Conservation (phyloP, 1,284 basidiomycete genomes). For the Vanrija sp. region DNA sequence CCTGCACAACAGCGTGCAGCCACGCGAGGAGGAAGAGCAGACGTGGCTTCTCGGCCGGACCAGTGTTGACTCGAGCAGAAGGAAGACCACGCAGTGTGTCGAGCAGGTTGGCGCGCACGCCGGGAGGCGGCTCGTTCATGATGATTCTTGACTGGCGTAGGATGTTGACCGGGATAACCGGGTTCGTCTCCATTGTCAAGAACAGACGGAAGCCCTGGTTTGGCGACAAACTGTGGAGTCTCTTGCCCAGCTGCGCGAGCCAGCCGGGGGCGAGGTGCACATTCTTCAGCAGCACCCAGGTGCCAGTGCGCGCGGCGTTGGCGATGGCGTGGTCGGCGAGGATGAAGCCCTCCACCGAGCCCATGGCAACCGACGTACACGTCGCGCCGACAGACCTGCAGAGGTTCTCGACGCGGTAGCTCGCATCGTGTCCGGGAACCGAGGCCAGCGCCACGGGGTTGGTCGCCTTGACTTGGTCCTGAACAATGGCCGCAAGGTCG, state of each 20-base stretch:
- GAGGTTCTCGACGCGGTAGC: constrained; percentile 87
- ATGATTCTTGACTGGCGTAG: constrained; percentile 88
- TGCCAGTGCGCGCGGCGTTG: constrained; percentile 79
- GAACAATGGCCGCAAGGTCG: constrained; percentile 71
- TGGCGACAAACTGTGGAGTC: constrained; percentile 84
- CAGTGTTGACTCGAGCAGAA: constrained; percentile 59
- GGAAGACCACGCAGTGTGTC: constrained; percentile 81
- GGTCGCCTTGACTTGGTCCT: constrained; percentile 69
- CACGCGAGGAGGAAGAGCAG: constrained; percentile 93
- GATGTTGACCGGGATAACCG: constrained; percentile 83
- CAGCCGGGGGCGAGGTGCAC: constrained; percentile 90
- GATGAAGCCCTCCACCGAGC: constrained; percentile 94
- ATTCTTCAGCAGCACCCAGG: constrained; percentile 94
- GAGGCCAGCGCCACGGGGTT: constrained; percentile 88
- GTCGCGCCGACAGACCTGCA: constrained; percentile 69
- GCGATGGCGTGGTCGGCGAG: constrained; percentile 92
- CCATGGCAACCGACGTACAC: constrained; percentile 89
- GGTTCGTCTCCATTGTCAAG: constrained; percentile 91
- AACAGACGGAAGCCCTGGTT: constrained; percentile 88
- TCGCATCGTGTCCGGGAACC: constrained; percentile 93
- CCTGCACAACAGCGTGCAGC: constrained; percentile 96
- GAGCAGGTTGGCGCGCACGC: constrained; percentile 87
- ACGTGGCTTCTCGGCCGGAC: constrained; percentile 84
- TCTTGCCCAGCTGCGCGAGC: constrained; percentile 93
- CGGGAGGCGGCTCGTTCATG: constrained; percentile 96